Base-by-base conservation (phyloP, 306 rosid genomes). In the Arachis hypogaea region DNA sequence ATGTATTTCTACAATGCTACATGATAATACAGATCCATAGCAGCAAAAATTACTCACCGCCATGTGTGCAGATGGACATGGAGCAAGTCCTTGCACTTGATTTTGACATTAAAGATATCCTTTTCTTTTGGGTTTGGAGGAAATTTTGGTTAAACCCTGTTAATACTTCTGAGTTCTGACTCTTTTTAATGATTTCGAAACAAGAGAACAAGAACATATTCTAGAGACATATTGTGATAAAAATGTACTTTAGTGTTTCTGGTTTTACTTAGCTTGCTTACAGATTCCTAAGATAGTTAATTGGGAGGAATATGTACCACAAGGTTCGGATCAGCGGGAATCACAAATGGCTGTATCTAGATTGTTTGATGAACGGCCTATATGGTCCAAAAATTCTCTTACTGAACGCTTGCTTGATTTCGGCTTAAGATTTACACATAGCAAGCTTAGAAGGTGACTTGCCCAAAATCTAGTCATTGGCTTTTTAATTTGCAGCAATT, bases 71-170 rank as follows among this genome's bases (percentile, higher is more conserved):
- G 98, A 85, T 81, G 82, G 94, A 89, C 73, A 68, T 66, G 74
- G 97, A 91, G 81, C 88, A 86, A 54, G 97, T 89, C 78, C 97
- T 93, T 40, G 96, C 90, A 14, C 82, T 91, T 82, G 96, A 91
- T 82, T 93, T 89, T 80, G 81, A 90, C 78, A 91, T 89, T 74
- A 91, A 81, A 80, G 96, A 93, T 93, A 93, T 93, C 98, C 97
- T 93, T 59, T 60, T 73, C 54, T 51, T 36, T 81, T 43, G 63
- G 54, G 16, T 57, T 47, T 40, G 8, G n/a, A 72, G 47, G 54
- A 18, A 41, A 41, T 65, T 11, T 41, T 45, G 43, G 14, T 40
- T 1, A 47, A 58, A 18, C 40, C 40, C 36, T 58, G 44, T 43
- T 10, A 6, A 4, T 73, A 46, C 49, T 5, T 22, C 28, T 1